Conservation (phyloP, 1,284 basidiomycete genomes). For the Austroboletus rostrupii region DNA sequence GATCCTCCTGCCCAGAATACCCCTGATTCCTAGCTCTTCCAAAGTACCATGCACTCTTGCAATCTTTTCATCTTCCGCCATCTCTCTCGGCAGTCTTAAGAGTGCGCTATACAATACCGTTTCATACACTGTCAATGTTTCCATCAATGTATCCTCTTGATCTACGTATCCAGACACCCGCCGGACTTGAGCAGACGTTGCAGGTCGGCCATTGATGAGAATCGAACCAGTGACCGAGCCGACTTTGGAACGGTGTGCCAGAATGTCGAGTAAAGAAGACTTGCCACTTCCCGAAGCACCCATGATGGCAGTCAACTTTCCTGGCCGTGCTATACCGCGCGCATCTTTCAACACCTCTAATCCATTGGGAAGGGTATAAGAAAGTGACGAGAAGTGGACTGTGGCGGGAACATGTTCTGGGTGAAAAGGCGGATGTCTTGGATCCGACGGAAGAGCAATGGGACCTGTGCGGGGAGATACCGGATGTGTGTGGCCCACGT, state of each 20-base stretch:
- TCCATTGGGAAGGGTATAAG: constrained; percentile 67
- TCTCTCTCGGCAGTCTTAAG: constrained; percentile 86
- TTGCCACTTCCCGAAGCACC: constrained; percentile 96
- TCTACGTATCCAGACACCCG: constrained; percentile 92
- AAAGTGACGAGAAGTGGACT: constrained; percentile 82
- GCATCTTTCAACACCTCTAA: constrained; percentile 77
- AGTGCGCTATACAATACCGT: constrained; percentile 93
- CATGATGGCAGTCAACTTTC: constrained; percentile 92
- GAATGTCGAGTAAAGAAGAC: constrained; percentile 92
- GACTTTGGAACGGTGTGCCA: constrained; percentile 85
- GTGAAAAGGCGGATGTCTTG: constrained; percentile 30
- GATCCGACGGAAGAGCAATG: constrained; percentile 48
- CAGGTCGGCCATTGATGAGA: constrained; percentile 82
- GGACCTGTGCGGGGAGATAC: constrained; percentile 58
- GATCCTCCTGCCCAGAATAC: constrained; percentile 87
- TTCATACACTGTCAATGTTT: constrained; percentile 96
- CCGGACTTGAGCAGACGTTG: constrained; percentile 75
- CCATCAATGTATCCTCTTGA: constrained; percentile 96
- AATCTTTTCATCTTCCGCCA: constrained; percentile 92
- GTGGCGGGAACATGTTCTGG: constrained; percentile 88
- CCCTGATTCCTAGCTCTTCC: constrained; percentile 90
- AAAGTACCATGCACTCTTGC: constrained; percentile 93
- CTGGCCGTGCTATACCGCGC: constrained; percentile 79
- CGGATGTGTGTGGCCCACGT: constrained; percentile 66
- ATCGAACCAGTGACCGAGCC: constrained; percentile 74